These are phyloP conservation scores for Sphaceloma murrayae DNA, from an alignment of 2,329 filamentous ascomycete genomes.

Conservation along the genomic window DNA sequence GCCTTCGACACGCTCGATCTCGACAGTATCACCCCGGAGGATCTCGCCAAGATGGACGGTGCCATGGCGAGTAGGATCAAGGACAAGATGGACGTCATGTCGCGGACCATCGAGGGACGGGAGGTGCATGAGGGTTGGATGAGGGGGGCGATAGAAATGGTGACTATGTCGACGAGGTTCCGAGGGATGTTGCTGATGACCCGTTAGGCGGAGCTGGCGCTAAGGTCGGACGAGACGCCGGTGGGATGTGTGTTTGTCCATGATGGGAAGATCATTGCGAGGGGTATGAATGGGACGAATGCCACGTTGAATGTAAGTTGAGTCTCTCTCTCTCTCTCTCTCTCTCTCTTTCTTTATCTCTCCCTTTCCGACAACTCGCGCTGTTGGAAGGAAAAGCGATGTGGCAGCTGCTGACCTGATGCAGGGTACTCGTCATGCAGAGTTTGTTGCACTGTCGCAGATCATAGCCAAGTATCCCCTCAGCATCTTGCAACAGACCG, in stretches of 20 bases:
- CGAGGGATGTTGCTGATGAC: not conserved
- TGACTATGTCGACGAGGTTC: constrained; percentile 33
- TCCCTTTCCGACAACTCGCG: not conserved
- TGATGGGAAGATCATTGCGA: constrained; percentile 66
- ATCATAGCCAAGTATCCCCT: constrained; percentile 56
- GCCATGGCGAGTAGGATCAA: constrained; percentile 1
- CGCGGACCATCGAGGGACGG: constrained; percentile 28
- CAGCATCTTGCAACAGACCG: constrained; percentile 59
- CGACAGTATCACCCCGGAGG: constrained; percentile 2
- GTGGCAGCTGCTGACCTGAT: not conserved
- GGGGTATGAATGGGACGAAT: constrained; percentile 96
- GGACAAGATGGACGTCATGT: constrained; percentile 18
- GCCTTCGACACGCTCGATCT: constrained; percentile 1
- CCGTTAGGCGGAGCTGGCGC: constrained; percentile 70
- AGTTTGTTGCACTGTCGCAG: constrained; percentile 75
- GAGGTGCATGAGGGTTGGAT: constrained; percentile 58
- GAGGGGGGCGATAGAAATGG: constrained; percentile 78
- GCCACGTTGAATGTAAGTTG: constrained; percentile 57
- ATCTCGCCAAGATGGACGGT: constrained; percentile 8
- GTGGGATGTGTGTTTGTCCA: constrained; percentile 93
- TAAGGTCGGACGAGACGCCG: constrained; percentile 81
- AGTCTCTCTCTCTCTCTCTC: constrained; percentile 1
- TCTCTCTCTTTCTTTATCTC: not conserved
- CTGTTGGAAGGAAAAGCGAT: too few species aligned
- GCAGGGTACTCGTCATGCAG: constrained; percentile 84